Conservation (phyloP, 164 flowering plant genomes). For the Paratinospora sagittata region DNA sequence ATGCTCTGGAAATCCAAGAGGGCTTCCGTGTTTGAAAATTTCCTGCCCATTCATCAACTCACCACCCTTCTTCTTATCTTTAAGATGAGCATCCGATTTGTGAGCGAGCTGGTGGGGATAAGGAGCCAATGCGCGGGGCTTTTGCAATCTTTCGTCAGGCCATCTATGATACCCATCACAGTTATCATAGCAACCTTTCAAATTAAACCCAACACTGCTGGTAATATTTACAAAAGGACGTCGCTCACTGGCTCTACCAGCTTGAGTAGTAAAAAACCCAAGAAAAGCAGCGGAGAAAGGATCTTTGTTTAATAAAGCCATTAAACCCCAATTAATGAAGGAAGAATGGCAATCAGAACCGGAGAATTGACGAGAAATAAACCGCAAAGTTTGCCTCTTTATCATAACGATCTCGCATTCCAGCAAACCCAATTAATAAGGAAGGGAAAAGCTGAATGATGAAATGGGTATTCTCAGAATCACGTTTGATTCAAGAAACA, state of each 20-base stretch:
- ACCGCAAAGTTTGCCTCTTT: constrained; percentile 22
- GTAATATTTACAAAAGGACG: background rate
- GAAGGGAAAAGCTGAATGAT: too few species aligned
- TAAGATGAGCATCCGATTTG: constrained; percentile 28
- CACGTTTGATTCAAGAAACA: too few species aligned
- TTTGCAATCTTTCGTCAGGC: constrained; percentile 10
- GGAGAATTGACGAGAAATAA: constrained; percentile 11
- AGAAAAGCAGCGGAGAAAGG: constrained; percentile 9
- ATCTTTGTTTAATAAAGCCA: constrained; percentile 19
- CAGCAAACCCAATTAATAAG: too few species aligned
- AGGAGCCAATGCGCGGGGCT: constrained; percentile 27
- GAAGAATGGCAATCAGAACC: constrained; percentile 2
- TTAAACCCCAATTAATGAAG: constrained; percentile 9
- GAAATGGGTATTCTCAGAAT: too few species aligned
- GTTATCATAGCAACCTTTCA: constrained; percentile 22
- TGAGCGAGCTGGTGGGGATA: constrained; percentile 21
- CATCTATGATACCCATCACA: constrained; percentile 7
- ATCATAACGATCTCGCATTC: constrained; percentile 29
- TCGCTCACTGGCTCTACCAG: background rate
- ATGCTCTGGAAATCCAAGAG: constrained; percentile 25
- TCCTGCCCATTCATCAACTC: constrained; percentile 21
- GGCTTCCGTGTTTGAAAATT: constrained; percentile 27
- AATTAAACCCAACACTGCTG: constrained; percentile 11
- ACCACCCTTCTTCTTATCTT: constrained; percentile 12
- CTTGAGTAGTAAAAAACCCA: constrained; percentile 3